A percentile compares a stretch with the other conserved stretches of the same genome.
Evolutionary conservation across 2,329 filamentous ascomycete genomes (phyloP).

Genomic region (Zasmidium cellare): DNA sequence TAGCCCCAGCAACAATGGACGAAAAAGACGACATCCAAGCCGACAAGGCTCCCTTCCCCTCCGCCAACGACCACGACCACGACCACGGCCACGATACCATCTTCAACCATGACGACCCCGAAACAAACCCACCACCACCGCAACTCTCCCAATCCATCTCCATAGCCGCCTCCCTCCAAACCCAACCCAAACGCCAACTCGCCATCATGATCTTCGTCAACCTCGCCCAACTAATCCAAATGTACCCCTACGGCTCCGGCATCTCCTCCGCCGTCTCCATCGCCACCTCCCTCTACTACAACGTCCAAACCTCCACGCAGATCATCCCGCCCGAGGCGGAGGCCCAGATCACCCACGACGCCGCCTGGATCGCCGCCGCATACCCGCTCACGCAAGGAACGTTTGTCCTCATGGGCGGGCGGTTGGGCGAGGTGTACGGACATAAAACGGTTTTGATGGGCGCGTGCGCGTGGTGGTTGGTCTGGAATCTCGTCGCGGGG

Average conservation of each 20-base stretch:
- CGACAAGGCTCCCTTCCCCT: not conserved
- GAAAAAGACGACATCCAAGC: not conserved
- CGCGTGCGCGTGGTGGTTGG: conserved; percentile 8
- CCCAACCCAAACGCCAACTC: not conserved
- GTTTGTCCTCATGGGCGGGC: conserved; percentile 8
- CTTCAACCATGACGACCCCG: not conserved
- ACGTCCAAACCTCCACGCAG: not conserved
- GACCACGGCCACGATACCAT: not conserved
- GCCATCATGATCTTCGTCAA: not conserved
- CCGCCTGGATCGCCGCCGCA: conserved; percentile 14
- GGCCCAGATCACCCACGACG: not conserved
- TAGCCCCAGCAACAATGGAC: not conserved
- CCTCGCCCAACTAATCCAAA: not conserved
- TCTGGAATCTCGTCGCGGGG: conserved; percentile 7
- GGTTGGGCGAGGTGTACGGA: conserved; percentile 12
- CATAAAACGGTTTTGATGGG: conserved; percentile 13
- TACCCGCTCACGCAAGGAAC: conserved; percentile 15
- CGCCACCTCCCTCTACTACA: not conserved
- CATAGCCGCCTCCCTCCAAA: not conserved
- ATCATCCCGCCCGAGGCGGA: not conserved
- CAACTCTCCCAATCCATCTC: not conserved
- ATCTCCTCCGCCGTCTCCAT: conserved; percentile 5
- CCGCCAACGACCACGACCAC: not conserved
- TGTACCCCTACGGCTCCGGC: conserved; percentile 8
- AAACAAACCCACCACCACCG: not conserved